phyloP scores from a whole-genome alignment of 2,329 filamentous ascomycete species.

The Diaporthe citrichinensis region DNA sequence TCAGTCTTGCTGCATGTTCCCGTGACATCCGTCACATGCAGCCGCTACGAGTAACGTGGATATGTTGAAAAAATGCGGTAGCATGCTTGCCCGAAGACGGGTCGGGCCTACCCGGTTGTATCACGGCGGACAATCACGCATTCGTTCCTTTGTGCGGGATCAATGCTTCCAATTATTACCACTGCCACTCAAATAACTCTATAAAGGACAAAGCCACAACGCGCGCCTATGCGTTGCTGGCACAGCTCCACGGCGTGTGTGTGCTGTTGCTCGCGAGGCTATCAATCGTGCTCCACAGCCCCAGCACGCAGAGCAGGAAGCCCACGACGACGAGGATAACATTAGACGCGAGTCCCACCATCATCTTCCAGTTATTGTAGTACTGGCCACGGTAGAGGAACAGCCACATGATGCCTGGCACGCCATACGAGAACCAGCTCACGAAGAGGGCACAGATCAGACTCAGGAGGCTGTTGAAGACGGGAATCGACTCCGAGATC shows the following conservation, averaged over 20 bases:
- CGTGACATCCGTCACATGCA: constrained; percentile 6
- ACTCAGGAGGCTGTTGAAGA: constrained; percentile 76
- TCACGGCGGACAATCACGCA: not conserved
- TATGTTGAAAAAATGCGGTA: not conserved
- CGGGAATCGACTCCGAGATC: constrained; percentile 78
- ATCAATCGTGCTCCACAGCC: constrained; percentile 57
- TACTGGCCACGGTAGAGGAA: constrained; percentile 61
- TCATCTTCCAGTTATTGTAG: constrained; percentile 52
- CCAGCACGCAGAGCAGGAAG: constrained; percentile 54
- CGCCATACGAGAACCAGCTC: constrained; percentile 75
- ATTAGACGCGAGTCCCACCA: constrained; percentile 51
- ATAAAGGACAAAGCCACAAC: not conserved
- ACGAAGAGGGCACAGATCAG: constrained; percentile 75
- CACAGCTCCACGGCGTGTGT: constrained; percentile 55
- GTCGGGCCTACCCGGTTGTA: constrained; percentile 21
- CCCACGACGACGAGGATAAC: constrained; percentile 51
- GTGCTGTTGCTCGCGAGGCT: constrained; percentile 50
- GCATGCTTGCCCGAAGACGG: not conserved
- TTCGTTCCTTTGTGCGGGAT: not conserved
- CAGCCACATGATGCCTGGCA: constrained; percentile 63
- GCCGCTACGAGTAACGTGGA: not conserved
- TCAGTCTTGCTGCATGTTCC: not conserved
- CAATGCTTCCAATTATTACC: constrained; percentile 2
- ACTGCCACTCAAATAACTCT: not conserved
- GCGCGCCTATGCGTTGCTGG: constrained; percentile 45